Evolutionary conservation across 1,284 basidiomycete species (phyloP), one percentile per base, ranked within the genome.

Genomic region (Trametes versicolor): DNA sequence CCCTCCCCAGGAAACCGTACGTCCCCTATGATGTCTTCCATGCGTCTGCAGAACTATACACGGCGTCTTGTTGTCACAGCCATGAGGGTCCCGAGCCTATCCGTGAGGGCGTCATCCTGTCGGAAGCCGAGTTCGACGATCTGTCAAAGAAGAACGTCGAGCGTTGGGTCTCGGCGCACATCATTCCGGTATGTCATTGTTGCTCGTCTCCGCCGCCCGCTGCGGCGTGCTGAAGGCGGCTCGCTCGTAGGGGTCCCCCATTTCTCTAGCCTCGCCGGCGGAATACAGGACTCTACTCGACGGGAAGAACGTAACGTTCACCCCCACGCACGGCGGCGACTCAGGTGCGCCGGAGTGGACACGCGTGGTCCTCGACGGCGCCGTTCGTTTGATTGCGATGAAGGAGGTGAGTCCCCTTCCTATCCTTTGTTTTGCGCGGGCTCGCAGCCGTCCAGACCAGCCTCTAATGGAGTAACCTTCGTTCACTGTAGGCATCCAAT

Each of bases 1-100:
- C 87, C 4, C 79, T 94, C 41, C 76, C 85, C 2, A 79, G 87
- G 70, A 94, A 93, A 77, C 93, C 93, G 89, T 94, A 77, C 77
- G 89, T 81, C 21, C 53, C 53, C 27, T 34, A 34, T 56, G 25
- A 17, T 45, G 9, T 37, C 37, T 51, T 49, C 51, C 47, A 21
- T 45, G 41, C 27, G 15, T 23, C 45, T 61, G 47, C 25, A 23
- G 13, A 23, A 55, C 52, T 39, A 34, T n/a, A 48, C 66, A 37
- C 36, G n/a, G 58, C 41, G 43, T 59, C 39, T 25, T 52, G 60
- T 47, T 58, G 32, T 39, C 49, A 52, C 47, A 89, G 88, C 63
- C 88, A 92, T 69, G 82, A 90, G 79, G 86, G 83, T 9, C 80
- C 85, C 7, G 73, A 70, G 13, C 66, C 76, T 10, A 65, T 73